A percentile compares a stretch with the other conserved stretches of the same genome.
Evolutionary conservation across 768 basidiomycete species (phyloP).

Genomic region (Lentinula raphanica): DNA sequence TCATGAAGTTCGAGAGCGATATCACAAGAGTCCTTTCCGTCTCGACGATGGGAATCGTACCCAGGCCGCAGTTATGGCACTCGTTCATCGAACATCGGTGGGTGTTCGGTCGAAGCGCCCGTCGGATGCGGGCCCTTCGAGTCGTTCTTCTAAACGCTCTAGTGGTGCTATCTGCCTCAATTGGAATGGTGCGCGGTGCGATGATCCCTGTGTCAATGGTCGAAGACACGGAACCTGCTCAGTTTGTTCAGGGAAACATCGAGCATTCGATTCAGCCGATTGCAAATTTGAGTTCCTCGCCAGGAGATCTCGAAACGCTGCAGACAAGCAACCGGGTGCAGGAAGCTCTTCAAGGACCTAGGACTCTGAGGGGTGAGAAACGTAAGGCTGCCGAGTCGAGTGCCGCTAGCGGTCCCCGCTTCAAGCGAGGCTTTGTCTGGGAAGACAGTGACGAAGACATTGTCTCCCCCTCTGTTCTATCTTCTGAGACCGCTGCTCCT

Average conservation of each 20-base stretch:
- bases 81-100: neutral
- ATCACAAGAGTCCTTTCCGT: neutral
- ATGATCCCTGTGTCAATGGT: constrained; percentile 9
- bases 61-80: neutral
- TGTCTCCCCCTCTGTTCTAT: constrained; percentile 12
- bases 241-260: constrained; percentile 9
- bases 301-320: neutral
- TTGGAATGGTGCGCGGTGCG: constrained; percentile 12
- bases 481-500: constrained; percentile 13
- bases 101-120: neutral
- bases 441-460: neutral
- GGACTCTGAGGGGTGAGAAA: neutral
- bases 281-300: neutral
- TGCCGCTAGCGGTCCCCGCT: neutral
- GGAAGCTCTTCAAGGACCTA: constrained; percentile 5
- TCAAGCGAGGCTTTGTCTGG: constrained; percentile 10
- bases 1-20: neutral
- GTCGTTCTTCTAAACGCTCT: neutral
- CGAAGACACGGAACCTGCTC: constrained; percentile 12
- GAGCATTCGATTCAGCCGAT: constrained; percentile 8
- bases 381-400: neutral
- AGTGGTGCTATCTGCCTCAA: constrained; percentile 7
- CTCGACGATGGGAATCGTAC: neutral
- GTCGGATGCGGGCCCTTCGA: neutral
- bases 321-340: neutral